Evolutionary conservation across 495 filamentous ascomycete species (phyloP).

Genomic region (Saxophila tyrrhenica): DNA sequence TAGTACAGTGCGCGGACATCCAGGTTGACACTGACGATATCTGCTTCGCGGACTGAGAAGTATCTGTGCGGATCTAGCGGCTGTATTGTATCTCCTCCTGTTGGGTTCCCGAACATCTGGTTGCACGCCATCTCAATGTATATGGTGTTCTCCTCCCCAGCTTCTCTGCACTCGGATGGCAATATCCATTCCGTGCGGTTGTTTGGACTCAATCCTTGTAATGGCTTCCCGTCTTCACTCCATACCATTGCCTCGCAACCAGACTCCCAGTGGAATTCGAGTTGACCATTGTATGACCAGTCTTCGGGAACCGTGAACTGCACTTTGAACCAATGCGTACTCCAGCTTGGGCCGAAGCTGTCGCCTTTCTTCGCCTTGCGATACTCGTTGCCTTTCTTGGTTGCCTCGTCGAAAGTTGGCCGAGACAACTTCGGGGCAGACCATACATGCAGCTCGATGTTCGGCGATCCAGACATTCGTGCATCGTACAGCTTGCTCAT

Average conservation of each 20-base stretch:
- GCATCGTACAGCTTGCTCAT: slow-evolving; percentile 67
- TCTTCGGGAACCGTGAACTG: slow-evolving; percentile 62
- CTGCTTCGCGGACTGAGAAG: slow-evolving; percentile 64
- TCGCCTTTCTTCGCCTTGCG: slow-evolving; percentile 61
- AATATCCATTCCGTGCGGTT: slow-evolving; percentile 86
- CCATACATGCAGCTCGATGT: slow-evolving; percentile 82
- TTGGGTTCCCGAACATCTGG: slow-evolving; percentile 91
- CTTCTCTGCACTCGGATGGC: slow-evolving; percentile 61
- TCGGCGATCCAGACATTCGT: slow-evolving; percentile 53
- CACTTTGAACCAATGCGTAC: slow-evolving; percentile 95
- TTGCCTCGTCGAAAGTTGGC: slow-evolving; percentile 84
- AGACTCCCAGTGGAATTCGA: slow-evolving; percentile 93
- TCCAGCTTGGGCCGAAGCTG: slow-evolving; percentile 88
- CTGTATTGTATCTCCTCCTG: slow-evolving; percentile 75
- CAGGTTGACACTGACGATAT: slow-evolving; percentile 79
- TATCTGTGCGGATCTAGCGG: slow-evolving; percentile 74
- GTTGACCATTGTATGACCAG: slow-evolving; percentile 56
- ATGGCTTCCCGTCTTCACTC: slow-evolving; percentile 72
- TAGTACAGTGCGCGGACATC: slow-evolving; percentile 72
- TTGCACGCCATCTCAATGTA: slow-evolving; percentile 99
- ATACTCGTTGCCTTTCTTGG: slow-evolving; percentile 67
- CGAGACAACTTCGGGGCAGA: slow-evolving; percentile 65
- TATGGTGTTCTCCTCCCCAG: slow-evolving; percentile 69
- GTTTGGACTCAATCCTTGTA: slow-evolving; percentile 88
- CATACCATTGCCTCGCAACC: slow-evolving; percentile 88